phyloP scores from a whole-genome alignment of 179 eudicot species.

The Amaranthus tricolor region DNA sequence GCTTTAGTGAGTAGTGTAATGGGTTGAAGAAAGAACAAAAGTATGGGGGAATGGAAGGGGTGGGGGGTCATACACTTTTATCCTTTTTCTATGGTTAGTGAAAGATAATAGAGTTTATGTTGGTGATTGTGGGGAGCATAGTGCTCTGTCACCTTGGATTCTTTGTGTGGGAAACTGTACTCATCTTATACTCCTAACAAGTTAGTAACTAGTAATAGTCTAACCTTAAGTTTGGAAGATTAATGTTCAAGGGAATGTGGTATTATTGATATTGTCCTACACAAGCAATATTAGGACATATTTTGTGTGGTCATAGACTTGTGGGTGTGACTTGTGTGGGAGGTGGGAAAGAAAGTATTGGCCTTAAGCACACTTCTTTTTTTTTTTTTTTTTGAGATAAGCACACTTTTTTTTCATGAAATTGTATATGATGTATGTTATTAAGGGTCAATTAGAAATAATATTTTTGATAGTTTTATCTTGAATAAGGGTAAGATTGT shows the following conservation, averaged over 20 bases:
- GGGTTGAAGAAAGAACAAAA: constrained; percentile 6
- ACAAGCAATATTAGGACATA: too few relatives aligned
- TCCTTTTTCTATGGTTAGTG: constrained; percentile 13
- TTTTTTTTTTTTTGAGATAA: too few relatives aligned
- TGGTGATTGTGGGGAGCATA: constrained; percentile 35
- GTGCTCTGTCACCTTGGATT: constrained; percentile 39
- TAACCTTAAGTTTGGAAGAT: not conserved
- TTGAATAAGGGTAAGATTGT: too few relatives aligned
- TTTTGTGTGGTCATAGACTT: too few relatives aligned
- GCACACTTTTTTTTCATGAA: too few relatives aligned
- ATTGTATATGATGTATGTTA: too few relatives aligned
- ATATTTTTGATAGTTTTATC: too few relatives aligned
- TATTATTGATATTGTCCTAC: not conserved
- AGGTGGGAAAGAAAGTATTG: too few relatives aligned
- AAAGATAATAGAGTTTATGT: constrained; percentile 26
- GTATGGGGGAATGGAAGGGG: constrained; percentile 4
- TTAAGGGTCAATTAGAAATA: too few relatives aligned
- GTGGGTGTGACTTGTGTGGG: too few relatives aligned
- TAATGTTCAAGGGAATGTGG: not conserved
- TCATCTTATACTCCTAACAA: too few relatives aligned
- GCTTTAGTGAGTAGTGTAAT: constrained; percentile 12
- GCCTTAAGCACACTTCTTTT: too few relatives aligned
- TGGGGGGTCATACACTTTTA: not conserved
- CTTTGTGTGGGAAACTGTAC: constrained; percentile 13
- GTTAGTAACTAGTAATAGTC: not conserved